Evolutionary conservation across 1,139 yeast genomes (phyloP), one percentile per base, ranked within the genome.

Genomic region (Spathaspora sp.): DNA sequence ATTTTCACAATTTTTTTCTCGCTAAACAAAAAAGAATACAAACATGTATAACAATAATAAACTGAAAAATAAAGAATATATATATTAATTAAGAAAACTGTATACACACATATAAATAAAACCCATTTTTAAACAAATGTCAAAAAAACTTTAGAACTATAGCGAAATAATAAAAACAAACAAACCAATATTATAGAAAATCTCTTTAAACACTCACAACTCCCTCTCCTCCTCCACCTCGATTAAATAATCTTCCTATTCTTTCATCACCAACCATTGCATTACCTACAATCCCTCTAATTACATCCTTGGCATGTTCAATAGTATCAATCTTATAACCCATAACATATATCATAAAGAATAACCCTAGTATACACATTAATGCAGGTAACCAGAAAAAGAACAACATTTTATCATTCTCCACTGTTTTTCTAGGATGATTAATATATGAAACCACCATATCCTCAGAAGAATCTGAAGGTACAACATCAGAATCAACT

Each of bases 321-420:
- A 74, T 67, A 44, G 63, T 50, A 50, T 70, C 71, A 47, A 74
- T 64, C 50, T 63, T 62, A 58, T 68, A 74, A 3, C 88, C 87
- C 59, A 82, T 72, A 31, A 75, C 72, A 48, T 76, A 67, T 25
- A 83, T 65, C 58, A 70, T 65, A 39, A 82, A 65, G 59, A 82
- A 75, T 43, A 80, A 65, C 1, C 85, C 75, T 2, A 81, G 54
- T 15, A 82, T 72, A 40, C 76, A 51, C 25, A 86, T 58, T 63
- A 86, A 71, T 31, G 83, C 72, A 3, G 95, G 95, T 50, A 86
- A 66, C 98, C 98, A 90, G 76, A 90, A 90, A 60, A 89, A 87
- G 48, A 89, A 70, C 56, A 90, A 72, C 89, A 89, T 86, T 58
- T 83, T 86, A 64, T 90, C 98, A 58, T 89, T 86, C 56, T 81